These are phyloP conservation scores for Arthromyces matolae DNA, from an alignment of 768 basidiomycete species.

Conservation along the genomic window DNA sequence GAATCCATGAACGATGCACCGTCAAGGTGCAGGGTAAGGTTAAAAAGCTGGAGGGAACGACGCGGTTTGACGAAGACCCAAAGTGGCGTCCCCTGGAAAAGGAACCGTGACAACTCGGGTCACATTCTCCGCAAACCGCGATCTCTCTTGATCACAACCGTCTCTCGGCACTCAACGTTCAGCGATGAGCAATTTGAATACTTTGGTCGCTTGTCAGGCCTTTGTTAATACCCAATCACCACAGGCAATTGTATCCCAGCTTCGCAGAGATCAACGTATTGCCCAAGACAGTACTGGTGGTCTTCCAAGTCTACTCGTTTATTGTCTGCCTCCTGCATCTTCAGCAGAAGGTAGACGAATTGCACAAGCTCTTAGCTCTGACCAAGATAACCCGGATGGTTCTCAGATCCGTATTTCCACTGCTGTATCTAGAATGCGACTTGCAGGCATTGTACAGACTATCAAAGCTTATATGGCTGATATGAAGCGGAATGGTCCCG, in stretches of 20 bases:
- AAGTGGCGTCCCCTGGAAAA: constrained; percentile 13
- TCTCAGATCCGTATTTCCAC: constrained; percentile 17
- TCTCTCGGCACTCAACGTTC: no score
- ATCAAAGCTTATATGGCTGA: constrained; percentile 22
- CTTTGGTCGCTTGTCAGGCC: constrained; percentile 16
- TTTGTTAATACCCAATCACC: constrained; percentile 19
- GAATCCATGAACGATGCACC: constrained; percentile 53
- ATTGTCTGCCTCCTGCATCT: constrained; percentile 19
- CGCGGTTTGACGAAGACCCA: neutral
- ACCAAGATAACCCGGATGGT: neutral
- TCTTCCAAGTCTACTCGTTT: constrained; percentile 19
- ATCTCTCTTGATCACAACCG: neutral
- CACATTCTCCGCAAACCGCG: constrained; percentile 5
- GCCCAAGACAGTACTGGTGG: constrained; percentile 15
- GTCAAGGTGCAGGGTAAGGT: constrained; percentile 13
- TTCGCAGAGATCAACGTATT: constrained; percentile 19
- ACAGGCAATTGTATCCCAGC: constrained; percentile 17
- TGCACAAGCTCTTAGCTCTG: constrained; percentile 13
- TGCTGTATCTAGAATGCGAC: constrained; percentile 21
- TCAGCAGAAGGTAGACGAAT: constrained; percentile 14
- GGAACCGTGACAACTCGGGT: constrained; percentile 16
- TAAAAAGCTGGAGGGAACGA: constrained; percentile 10
- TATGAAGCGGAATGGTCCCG: constrained; percentile 8
- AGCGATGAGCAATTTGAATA: constrained; percentile 10
- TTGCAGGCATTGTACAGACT: constrained; percentile 17